Evolutionary conservation across 1,139 yeast species (phyloP).

Genomic region (Scheffersomyces titani): DNA sequence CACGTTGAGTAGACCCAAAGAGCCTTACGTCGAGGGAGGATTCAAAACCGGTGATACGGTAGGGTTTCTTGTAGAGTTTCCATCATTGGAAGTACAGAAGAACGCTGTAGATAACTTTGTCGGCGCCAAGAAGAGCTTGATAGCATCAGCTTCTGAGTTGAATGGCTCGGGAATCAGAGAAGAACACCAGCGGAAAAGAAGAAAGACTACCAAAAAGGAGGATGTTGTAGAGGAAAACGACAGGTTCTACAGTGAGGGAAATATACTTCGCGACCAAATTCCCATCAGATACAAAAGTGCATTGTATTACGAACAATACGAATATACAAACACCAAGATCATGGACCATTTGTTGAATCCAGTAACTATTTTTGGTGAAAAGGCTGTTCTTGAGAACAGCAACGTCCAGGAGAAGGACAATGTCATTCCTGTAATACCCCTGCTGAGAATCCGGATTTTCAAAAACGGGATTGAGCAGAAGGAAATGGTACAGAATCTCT

Average conservation of each 20-base stretch:
- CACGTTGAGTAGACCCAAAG: constrained; percentile 69
- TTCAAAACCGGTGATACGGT: constrained; percentile 78
- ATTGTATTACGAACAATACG: constrained; percentile 82
- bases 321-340: constrained; percentile 72
- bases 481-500: constrained; percentile 63
- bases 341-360: constrained; percentile 81
- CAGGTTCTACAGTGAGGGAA: constrained; percentile 25
- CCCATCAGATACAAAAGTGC: constrained; percentile 83
- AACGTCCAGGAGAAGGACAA: constrained; percentile 17
- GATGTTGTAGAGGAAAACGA: constrained; percentile 18
- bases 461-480: constrained; percentile 77
- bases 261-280: constrained; percentile 74
- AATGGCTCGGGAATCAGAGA: constrained; percentile 10
- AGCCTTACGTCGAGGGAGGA: constrained; percentile 42
- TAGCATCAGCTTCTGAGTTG: background rate
- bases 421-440: constrained; percentile 47
- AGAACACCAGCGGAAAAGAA: constrained; percentile 17
- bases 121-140: constrained; percentile 12
- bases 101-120: constrained; percentile 24
- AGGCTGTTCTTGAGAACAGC: constrained; percentile 43
- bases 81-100: constrained; percentile 48
- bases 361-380: constrained; percentile 68
- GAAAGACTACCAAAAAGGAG: constrained; percentile 12
- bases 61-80: constrained; percentile 77
- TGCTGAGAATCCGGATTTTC: constrained; percentile 64